These are phyloP conservation scores for Rhodotorula graminis DNA, from an alignment of 768 basidiomycete species.

Conservation along the genomic window DNA sequence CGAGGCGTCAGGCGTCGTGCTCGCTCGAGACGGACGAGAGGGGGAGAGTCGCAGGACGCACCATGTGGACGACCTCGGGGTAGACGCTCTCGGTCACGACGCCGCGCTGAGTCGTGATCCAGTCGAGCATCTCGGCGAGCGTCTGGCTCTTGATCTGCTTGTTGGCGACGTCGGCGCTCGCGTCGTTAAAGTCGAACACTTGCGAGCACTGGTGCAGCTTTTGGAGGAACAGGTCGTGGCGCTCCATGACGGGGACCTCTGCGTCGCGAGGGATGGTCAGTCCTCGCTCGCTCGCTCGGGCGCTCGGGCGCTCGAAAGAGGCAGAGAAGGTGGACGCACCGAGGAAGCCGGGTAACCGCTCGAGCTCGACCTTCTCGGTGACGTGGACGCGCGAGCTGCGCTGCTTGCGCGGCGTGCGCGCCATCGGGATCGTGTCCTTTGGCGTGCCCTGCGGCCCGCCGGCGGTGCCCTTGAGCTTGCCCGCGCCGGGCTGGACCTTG, in stretches of 20 bases:
- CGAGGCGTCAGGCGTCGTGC: not conserved
- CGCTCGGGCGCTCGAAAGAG: not conserved
- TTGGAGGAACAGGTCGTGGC: conserved; percentile 82
- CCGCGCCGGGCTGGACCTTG: conserved; percentile 44
- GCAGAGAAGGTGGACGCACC: conserved; percentile 56
- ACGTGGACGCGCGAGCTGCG: conserved; percentile 94
- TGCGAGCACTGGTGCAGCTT: conserved; percentile 96
- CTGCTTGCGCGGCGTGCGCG: conserved; percentile 92
- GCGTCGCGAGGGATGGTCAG: too few species aligned
- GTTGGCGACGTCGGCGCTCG: conserved; percentile 87
- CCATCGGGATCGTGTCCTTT: conserved; percentile 89
- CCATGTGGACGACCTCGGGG: conserved; percentile 98
- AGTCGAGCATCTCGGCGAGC: conserved; percentile 96
- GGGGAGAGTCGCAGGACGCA: conserved; percentile 52
- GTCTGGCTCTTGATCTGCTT: conserved; percentile 99
- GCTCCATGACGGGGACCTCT: conserved; percentile 86
- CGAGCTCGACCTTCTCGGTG: conserved; percentile 92
- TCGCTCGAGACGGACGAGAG: too few species aligned
- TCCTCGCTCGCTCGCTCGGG: not conserved
- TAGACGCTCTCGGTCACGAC: conserved; percentile 96
- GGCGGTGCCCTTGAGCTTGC: conserved; percentile 43
- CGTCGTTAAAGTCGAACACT: conserved; percentile 97
- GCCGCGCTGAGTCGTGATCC: conserved; percentile 91
- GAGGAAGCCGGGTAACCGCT: conserved; percentile 82
- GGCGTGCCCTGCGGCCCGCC: conserved; percentile 55